Conservation (phyloP, 129 eudicot species). For the Centrapalus pauciflorus region DNA sequence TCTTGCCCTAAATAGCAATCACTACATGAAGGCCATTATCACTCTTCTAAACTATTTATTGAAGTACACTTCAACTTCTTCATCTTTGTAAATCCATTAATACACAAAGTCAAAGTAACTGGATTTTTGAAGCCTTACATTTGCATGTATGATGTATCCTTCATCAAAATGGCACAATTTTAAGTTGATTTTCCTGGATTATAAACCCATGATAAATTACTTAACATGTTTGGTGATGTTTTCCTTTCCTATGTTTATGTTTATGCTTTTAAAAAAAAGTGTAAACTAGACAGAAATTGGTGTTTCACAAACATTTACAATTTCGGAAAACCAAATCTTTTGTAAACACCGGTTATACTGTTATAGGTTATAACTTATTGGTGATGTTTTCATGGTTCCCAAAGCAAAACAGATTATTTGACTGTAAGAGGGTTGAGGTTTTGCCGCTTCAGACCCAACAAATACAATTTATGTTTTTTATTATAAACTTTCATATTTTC, state of each 20-base stretch:
- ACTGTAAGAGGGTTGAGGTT: slow-evolving; percentile 1
- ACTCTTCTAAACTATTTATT: not conserved
- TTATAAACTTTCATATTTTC: not conserved
- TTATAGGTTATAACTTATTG: not conserved
- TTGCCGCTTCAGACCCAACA: not conserved
- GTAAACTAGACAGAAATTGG: not conserved
- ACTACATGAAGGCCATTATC: not conserved
- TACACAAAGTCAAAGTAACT: not conserved
- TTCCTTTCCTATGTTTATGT: not conserved
- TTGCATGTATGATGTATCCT: slow-evolving; percentile 13
- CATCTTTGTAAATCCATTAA: not conserved
- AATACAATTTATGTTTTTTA: not conserved
- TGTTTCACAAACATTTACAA: not conserved
- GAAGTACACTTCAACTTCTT: not conserved
- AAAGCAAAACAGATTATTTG: not conserved
- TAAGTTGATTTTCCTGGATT: not conserved
- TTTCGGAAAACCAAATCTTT: not conserved
- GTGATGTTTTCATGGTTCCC: not conserved
- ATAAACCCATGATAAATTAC: not conserved
- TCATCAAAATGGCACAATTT: not conserved
- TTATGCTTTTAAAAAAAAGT: not conserved
- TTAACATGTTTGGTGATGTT: not conserved
- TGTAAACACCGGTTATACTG: not conserved
- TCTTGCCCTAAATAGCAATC: not conserved
- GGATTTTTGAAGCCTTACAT: not conserved